Percentiles rank a stretch among this genome's conserved stretches.
phyloP scores from a whole-genome alignment of 371 early-diverging fungal genomes.

The Mucor piriformis region DNA sequence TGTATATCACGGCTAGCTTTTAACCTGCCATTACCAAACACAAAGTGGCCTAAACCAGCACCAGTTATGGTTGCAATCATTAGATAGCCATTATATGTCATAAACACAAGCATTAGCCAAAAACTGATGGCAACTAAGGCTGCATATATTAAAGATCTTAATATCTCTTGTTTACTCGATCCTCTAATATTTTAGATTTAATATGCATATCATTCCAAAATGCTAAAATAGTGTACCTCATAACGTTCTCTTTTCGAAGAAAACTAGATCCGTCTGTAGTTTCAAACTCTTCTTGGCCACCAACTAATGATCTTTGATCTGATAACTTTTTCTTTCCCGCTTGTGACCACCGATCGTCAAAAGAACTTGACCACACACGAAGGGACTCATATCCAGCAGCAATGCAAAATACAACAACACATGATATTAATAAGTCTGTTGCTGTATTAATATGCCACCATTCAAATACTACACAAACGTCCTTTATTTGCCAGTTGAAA shows the following conservation, averaged over 20 bases:
- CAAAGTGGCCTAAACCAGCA: constrained; percentile 66
- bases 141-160: constrained; percentile 65
- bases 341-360: constrained; percentile 47
- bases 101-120: constrained; percentile 83
- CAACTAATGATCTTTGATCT: constrained; percentile 4
- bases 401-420: constrained; percentile 55
- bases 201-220: background rate
- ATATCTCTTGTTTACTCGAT: constrained; percentile 46
- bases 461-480: constrained; percentile 72
- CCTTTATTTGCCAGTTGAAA: constrained; percentile 73
- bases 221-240: background rate
- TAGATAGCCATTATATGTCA: constrained; percentile 80
- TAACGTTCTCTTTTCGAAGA: constrained; percentile 2
- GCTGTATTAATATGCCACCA: constrained; percentile 68
- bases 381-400: constrained; percentile 63
- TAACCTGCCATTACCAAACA: constrained; percentile 42
- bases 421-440: constrained; percentile 56
- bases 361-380: constrained; percentile 45
- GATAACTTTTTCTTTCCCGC: constrained; percentile 32
- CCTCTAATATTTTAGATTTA: constrained; percentile 21
- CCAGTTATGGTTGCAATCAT: constrained; percentile 68
- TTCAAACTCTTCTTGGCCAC: background rate
- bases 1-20: constrained; percentile 28
- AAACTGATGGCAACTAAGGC: constrained; percentile 72
- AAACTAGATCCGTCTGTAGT: background rate